Conservation (phyloP, 208 protist genomes). For the Plasmodiophora brassicae region DNA sequence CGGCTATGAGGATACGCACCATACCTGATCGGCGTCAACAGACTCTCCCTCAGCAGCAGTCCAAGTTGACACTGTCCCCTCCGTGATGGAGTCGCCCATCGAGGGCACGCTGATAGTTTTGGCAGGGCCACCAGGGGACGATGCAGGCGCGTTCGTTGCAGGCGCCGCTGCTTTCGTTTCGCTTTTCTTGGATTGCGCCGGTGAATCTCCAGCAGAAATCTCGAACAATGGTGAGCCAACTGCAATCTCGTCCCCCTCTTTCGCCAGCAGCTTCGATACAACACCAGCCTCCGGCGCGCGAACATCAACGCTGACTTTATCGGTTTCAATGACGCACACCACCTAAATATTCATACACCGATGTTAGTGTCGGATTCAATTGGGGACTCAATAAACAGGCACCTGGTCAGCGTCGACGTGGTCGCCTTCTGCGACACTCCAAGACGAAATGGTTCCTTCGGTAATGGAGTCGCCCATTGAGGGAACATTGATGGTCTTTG, state of each 20-base stretch:
- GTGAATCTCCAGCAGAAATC: background rate
- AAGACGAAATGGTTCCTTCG: slow-evolving; percentile 84
- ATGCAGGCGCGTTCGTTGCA: no score
- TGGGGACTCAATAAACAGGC: no score
- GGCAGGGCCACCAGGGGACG: no score
- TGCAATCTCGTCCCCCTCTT: slow-evolving; percentile 6
- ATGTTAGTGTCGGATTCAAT: no score
- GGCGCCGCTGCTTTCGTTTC: no score
- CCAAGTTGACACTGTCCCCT: slow-evolving; percentile 88
- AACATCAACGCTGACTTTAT: slow-evolving; percentile 77
- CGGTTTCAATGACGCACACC: slow-evolving; percentile 87
- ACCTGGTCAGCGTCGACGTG: slow-evolving; percentile 86
- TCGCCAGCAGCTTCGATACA: background rate
- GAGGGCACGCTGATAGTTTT: slow-evolving; percentile 68
- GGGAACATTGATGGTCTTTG: slow-evolving; percentile 73
- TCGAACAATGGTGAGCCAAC: background rate
- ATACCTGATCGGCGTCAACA: slow-evolving; percentile 91
- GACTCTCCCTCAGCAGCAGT: slow-evolving; percentile 80
- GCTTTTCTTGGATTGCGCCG: no score
- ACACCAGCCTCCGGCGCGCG: background rate
- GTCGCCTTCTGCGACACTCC: slow-evolving; percentile 84
- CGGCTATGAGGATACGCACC: slow-evolving; percentile 52
- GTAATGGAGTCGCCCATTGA: slow-evolving; percentile 94
- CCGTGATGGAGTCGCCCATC: slow-evolving; percentile 95
- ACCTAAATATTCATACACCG: no score